Percentiles rank a stretch among this genome's conserved stretches.
These are phyloP conservation scores for Takashimella tepidaria DNA, from an alignment of 1,284 basidiomycete genomes.

Conservation along the genomic window DNA sequence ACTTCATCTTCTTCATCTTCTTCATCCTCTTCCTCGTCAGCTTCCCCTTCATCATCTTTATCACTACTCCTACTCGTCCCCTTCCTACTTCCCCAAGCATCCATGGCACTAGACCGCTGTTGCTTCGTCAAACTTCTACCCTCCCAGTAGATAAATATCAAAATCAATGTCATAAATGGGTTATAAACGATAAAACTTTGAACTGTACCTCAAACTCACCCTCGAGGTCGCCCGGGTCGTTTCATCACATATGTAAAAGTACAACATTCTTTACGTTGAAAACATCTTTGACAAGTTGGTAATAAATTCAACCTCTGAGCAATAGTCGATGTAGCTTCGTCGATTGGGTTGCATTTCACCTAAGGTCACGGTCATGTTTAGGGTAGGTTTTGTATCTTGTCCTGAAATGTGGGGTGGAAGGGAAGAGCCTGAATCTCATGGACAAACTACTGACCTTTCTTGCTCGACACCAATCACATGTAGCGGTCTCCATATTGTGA, in stretches of 20 bases:
- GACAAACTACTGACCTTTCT: constrained; percentile 2
- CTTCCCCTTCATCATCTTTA: not conserved
- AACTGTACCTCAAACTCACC: too few relatives aligned
- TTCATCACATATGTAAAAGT: constrained; percentile 15
- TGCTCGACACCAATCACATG: constrained; percentile 7
- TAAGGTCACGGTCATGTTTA: not conserved
- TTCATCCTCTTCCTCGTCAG: not conserved
- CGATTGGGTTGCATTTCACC: constrained; percentile 6
- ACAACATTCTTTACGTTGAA: constrained; percentile 6
- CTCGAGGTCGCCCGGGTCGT: constrained; percentile 14
- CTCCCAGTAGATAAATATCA: not conserved
- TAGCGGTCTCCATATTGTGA: too few relatives aligned
- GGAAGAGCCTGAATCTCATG: not conserved
- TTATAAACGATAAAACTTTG: too few relatives aligned
- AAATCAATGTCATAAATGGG: too few relatives aligned
- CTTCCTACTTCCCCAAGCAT: too few relatives aligned
- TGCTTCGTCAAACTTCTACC: not conserved
- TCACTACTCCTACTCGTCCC: not conserved
- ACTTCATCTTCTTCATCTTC: not conserved
- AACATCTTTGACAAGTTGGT: constrained; percentile 8
- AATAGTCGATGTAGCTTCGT: not conserved
- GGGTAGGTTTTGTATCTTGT: not conserved
- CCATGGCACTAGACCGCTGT: too few relatives aligned
- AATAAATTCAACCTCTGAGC: constrained; percentile 1
- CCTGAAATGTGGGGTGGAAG: not conserved